These are phyloP conservation scores for Blastobotrys serpentis DNA, from an alignment of 1,139 yeast genomes.

Conservation along the genomic window DNA sequence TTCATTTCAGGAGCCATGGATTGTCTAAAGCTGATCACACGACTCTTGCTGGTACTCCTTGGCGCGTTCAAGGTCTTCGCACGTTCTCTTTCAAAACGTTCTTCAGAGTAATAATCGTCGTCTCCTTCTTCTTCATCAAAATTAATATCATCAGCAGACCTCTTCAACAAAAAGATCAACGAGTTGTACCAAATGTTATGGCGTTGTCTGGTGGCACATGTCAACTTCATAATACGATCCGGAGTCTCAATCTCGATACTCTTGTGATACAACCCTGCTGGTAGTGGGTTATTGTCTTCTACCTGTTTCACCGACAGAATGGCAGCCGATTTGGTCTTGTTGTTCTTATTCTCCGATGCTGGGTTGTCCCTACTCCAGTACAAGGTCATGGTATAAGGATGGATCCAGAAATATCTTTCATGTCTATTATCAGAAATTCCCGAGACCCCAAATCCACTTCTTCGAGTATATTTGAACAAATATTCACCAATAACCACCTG, in stretches of 20 bases:
- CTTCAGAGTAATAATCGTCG: constrained; percentile 27
- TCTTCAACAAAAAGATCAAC: constrained; percentile 67
- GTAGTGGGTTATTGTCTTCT: constrained; percentile 81
- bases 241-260: constrained; percentile 75
- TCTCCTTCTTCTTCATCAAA: constrained; percentile 41
- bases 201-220: constrained; percentile 84
- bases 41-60: constrained; percentile 19
- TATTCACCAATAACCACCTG: constrained; percentile 94
- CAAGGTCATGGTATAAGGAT: constrained; percentile 86
- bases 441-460: constrained; percentile 63
- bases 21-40: constrained; percentile 31
- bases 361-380: constrained; percentile 91
- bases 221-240: constrained; percentile 66
- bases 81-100: constrained; percentile 26
- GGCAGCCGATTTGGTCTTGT: constrained; percentile 70
- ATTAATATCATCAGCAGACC: constrained; percentile 61
- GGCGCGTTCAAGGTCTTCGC: constrained; percentile 23
- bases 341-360: constrained; percentile 56
- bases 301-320: constrained; percentile 77
- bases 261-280: constrained; percentile 86
- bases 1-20: constrained; percentile 36
- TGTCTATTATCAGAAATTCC: constrained; percentile 80
- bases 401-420: constrained; percentile 93
- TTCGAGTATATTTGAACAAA: constrained; percentile 79
- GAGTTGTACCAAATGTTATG: constrained; percentile 94